Conservation (phyloP, 2,329 filamentous ascomycete species). For the Aspergillus aculeatinus region DNA sequence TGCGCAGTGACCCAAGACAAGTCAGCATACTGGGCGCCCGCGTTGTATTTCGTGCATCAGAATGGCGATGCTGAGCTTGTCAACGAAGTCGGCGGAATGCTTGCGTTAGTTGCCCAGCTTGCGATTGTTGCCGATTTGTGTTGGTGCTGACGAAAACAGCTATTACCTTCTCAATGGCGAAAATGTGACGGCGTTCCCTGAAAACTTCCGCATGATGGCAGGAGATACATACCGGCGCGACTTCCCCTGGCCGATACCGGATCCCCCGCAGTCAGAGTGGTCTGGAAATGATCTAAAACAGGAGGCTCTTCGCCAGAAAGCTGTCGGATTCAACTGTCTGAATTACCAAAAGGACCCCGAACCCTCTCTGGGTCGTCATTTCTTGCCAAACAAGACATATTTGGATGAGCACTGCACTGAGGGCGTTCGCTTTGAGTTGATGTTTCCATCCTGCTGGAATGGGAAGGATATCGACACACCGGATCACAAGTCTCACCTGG, state of each 20-base stretch:
- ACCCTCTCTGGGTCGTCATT: conserved; percentile 75
- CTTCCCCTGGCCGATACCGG: conserved; percentile 68
- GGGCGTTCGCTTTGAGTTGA: conserved; percentile 77
- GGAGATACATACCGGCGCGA: conserved; percentile 67
- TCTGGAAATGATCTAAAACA: conserved; percentile 64
- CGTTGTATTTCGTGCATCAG: conserved; percentile 71
- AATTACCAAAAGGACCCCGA: conserved; percentile 71
- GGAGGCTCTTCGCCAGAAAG: conserved; percentile 70
- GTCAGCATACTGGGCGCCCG: conserved; percentile 85
- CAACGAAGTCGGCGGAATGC: conserved; percentile 74
- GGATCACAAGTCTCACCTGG: conserved; percentile 66
- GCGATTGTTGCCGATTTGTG: not conserved
- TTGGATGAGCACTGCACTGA: conserved; percentile 79
- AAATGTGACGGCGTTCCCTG: conserved; percentile 69
- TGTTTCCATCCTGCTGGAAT: conserved; percentile 90
- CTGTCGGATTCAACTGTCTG: conserved; percentile 91
- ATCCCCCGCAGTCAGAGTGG: conserved; percentile 72
- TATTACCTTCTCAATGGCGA: conserved; percentile 80
- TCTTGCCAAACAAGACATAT: conserved; percentile 74
- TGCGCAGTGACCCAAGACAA: conserved; percentile 77
- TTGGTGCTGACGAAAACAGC: conserved; percentile 41
- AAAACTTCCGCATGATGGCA: conserved; percentile 77
- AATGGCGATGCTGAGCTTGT: conserved; percentile 70
- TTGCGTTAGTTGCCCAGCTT: conserved; percentile 65
- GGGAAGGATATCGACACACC: conserved; percentile 59